Conservation (phyloP, 2,329 filamentous ascomycete genomes). For the Trichoderma endophyticum region DNA sequence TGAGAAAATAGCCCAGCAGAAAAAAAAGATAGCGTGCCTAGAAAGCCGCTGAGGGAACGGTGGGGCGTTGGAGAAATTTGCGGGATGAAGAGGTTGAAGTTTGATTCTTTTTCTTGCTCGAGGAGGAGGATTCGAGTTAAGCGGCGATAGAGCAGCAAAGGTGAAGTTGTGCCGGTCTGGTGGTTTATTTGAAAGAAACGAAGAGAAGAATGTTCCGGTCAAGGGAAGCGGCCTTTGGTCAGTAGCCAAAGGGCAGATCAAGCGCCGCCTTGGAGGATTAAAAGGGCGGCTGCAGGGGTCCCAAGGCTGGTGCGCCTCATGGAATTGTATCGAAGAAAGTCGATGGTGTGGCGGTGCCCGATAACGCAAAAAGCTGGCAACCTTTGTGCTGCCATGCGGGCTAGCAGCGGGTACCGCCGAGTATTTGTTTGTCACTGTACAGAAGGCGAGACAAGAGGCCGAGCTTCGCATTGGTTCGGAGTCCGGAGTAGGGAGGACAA, state of each 20-base stretch:
- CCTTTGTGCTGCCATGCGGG: neutral
- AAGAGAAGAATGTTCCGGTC: slow-evolving; percentile 5
- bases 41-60: slow-evolving; percentile 8
- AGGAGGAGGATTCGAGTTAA: neutral
- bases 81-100: neutral
- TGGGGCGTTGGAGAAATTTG: slow-evolving; percentile 13
- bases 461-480: neutral
- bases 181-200: neutral
- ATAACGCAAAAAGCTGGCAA: slow-evolving; percentile 8
- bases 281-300: slow-evolving; percentile 33
- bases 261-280: slow-evolving; percentile 24
- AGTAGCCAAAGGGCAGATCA: slow-evolving; percentile 14
- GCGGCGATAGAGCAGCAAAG: neutral
- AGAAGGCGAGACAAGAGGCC: neutral
- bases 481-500: neutral
- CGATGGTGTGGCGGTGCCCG: slow-evolving; percentile 40
- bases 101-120: neutral
- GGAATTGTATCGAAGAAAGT: slow-evolving; percentile 43
- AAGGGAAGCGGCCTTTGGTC: slow-evolving; percentile 15
- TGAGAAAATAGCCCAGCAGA: slow-evolving; percentile 9
- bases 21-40: slow-evolving; percentile 14
- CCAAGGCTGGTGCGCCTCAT: slow-evolving; percentile 38
- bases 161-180: neutral
- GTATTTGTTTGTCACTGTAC: slow-evolving; percentile 11
- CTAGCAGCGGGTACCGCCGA: slow-evolving; percentile 9